Evolutionary conservation across 768 basidiomycete species (phyloP).

Genomic region (Termitomyces sp.): DNA sequence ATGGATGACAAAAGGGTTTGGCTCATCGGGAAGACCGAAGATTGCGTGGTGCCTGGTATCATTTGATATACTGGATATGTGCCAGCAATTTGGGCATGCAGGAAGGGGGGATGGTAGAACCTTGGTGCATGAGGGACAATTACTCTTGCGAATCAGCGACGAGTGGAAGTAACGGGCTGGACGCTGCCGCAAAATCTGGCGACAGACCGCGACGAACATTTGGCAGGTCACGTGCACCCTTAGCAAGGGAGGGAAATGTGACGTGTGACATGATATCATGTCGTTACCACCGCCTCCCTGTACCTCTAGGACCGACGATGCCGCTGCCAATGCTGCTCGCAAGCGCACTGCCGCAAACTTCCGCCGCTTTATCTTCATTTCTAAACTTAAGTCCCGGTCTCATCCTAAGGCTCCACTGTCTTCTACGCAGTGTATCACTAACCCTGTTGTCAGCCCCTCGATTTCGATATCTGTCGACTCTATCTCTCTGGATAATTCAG

Average conservation of each 20-base stretch:
- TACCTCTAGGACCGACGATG: conserved; percentile 35
- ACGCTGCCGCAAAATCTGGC: conserved; percentile 6
- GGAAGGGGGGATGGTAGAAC: conserved; percentile 61
- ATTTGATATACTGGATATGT: conserved; percentile 53
- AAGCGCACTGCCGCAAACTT: conserved; percentile 36
- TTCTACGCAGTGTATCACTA: not conserved
- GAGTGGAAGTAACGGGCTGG: conserved; percentile 8
- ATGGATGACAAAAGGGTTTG: conserved; percentile 73
- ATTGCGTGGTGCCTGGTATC: conserved; percentile 61
- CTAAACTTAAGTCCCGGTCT: conserved; percentile 18
- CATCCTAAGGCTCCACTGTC: not conserved
- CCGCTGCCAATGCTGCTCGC: conserved; percentile 40
- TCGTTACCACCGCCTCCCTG: conserved; percentile 27
- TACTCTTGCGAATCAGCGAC: conserved; percentile 3
- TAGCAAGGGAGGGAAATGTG: not conserved
- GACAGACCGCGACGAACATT: not conserved
- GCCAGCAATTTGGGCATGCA: conserved; percentile 69
- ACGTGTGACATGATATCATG: conserved; percentile 1
- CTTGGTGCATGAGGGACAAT: conserved; percentile 61
- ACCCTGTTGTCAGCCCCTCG: not conserved
- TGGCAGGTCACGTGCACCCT: not conserved
- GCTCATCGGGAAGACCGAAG: conserved; percentile 53
- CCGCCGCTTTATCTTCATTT: conserved; percentile 27
- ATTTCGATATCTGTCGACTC: conserved; percentile 13
- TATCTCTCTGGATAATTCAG: conserved; percentile 12